Percentiles rank a stretch among this genome's conserved stretches.
Conservation (phyloP, 2,329 filamentous ascomycete genomes). For the Sporothrix pallida region DNA sequence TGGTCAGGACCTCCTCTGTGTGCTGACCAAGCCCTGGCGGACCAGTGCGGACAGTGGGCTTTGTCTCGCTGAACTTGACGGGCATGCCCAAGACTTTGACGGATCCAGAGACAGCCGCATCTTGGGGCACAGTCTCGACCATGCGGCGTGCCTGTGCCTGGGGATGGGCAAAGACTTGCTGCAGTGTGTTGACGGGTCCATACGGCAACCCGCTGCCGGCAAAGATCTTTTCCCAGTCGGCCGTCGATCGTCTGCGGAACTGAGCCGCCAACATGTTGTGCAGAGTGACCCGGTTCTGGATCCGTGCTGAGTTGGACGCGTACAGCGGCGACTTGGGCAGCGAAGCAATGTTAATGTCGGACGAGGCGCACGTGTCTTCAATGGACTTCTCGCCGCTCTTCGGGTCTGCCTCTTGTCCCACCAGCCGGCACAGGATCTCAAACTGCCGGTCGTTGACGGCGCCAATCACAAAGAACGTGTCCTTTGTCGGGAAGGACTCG, state of each 20-base stretch:
- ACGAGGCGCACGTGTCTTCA: background rate
- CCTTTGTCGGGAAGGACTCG: background rate
- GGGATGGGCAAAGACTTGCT: conserved; percentile 30
- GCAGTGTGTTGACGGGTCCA: conserved; percentile 12
- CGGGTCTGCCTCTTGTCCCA: background rate
- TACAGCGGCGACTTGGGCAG: background rate
- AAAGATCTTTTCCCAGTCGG: background rate
- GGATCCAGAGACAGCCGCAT: conserved; percentile 15
- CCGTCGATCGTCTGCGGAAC: background rate
- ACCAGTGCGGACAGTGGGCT: conserved; percentile 11
- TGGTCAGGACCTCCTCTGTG: background rate
- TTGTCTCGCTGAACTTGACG: conserved; percentile 33
- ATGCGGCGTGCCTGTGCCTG: conserved; percentile 31
- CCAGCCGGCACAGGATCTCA: conserved; percentile 13
- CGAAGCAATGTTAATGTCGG: background rate
- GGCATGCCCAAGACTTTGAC: conserved; percentile 30
- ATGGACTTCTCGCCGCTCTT: background rate
- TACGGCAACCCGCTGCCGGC: conserved; percentile 5
- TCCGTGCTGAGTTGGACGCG: conserved; percentile 16
- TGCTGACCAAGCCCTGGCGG: conserved; percentile 13
- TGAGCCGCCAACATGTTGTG: background rate
- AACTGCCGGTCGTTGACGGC: conserved; percentile 30
- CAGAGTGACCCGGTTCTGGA: background rate
- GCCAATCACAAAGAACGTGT: conserved; percentile 22
- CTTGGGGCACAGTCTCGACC: conserved; percentile 16